A percentile compares a stretch with the other conserved stretches of the same genome.
phyloP scores from a whole-genome alignment of 352 stramenopile genomes.

The Pythium pectinolyticum region DNA sequence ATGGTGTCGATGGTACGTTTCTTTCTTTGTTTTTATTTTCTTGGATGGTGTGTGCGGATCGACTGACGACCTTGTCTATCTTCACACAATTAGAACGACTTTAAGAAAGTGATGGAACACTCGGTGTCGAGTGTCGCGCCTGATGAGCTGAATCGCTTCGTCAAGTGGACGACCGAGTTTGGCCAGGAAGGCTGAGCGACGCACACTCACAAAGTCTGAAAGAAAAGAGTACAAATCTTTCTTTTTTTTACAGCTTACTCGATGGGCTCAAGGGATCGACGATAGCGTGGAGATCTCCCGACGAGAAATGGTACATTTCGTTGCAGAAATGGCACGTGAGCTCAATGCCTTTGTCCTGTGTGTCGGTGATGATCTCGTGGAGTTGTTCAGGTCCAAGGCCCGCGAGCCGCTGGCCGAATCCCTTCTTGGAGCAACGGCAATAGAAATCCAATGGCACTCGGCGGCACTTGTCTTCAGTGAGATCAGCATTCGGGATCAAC shows the following conservation, averaged over 20 bases:
- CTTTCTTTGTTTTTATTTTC: neutral
- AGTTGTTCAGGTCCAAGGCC: slow-evolving; percentile 55
- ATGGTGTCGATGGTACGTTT: slow-evolving; percentile 83
- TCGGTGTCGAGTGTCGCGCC: slow-evolving; percentile 93
- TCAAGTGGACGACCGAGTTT: slow-evolving; percentile 99
- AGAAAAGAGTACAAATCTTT: no score
- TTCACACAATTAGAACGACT: slow-evolving; percentile 83
- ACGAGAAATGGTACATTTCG: slow-evolving; percentile 66
- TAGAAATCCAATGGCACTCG: slow-evolving; percentile 78
- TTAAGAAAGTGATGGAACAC: slow-evolving; percentile 94
- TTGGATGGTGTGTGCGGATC: neutral
- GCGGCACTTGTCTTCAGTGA: slow-evolving; percentile 56
- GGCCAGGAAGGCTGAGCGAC: slow-evolving; percentile 94
- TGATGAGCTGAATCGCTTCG: slow-evolving; percentile 97
- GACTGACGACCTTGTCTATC: neutral
- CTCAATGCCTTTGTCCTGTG: slow-evolving; percentile 53
- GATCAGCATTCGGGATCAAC: slow-evolving; percentile 66
- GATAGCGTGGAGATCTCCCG: slow-evolving; percentile 44
- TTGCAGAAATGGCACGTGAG: slow-evolving; percentile 88
- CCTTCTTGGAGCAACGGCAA: slow-evolving; percentile 80
- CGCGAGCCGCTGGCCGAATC: slow-evolving; percentile 52
- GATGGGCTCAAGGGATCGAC: slow-evolving; percentile 8
- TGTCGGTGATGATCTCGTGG: slow-evolving; percentile 47
- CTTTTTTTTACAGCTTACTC: slow-evolving; percentile 23
- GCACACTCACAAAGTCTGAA: no score